These are phyloP conservation scores for Ogataea chonburiensis DNA, from an alignment of 805 yeast genomes.

Conservation along the genomic window DNA sequence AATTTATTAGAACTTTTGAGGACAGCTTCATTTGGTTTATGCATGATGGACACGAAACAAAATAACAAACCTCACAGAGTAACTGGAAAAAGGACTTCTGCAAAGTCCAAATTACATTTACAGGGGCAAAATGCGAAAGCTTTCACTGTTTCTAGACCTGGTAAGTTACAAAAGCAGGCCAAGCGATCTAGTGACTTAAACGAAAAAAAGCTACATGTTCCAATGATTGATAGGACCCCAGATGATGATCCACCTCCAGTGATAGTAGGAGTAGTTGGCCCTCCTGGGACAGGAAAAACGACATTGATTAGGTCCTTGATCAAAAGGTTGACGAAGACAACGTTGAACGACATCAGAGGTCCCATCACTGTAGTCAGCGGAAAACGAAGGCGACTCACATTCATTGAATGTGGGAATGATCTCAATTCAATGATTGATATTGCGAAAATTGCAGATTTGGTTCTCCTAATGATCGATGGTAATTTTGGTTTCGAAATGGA, in stretches of 20 bases:
- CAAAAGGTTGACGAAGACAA: constrained; percentile 82
- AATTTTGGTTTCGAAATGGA: constrained; percentile 99
- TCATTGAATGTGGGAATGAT: constrained; percentile 90
- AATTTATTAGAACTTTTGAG: not conserved
- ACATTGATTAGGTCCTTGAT: constrained; percentile 88
- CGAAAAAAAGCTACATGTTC: constrained; percentile 88
- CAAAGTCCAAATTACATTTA: constrained; percentile 83
- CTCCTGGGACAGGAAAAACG: constrained; percentile 98
- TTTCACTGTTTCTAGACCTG: constrained; percentile 79
- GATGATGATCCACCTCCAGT: constrained; percentile 98
- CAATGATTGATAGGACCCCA: constrained; percentile 96
- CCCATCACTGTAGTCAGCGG: constrained; percentile 97
- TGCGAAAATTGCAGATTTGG: constrained; percentile 93
- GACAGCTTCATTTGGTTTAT: not conserved
- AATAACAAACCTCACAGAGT: constrained; percentile 80
- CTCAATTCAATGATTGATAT: constrained; percentile 94
- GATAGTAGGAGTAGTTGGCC: constrained; percentile 95
- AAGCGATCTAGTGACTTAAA: constrained; percentile 77
- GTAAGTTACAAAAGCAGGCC: constrained; percentile 81
- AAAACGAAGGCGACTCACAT: constrained; percentile 86
- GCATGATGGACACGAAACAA: constrained; percentile 30
- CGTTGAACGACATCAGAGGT: constrained; percentile 84
- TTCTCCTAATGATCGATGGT: constrained; percentile 87
- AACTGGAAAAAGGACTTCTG: constrained; percentile 48
- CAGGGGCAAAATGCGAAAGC: constrained; percentile 87